Conservation (phyloP, 2,329 filamentous ascomycete genomes). For the Aureobasidium sp. region DNA sequence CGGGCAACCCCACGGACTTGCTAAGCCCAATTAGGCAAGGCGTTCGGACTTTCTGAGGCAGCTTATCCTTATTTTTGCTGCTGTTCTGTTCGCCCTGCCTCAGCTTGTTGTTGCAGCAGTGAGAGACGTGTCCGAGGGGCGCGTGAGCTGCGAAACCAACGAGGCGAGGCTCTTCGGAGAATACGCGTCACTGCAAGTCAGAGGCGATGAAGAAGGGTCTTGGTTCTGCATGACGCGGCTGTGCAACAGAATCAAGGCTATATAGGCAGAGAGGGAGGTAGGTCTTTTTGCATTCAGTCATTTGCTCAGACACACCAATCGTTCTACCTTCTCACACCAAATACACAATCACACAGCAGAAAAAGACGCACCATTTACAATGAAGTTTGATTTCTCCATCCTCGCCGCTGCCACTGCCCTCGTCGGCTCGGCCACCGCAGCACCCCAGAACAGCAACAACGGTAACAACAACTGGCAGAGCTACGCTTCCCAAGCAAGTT, state of each 20-base stretch:
- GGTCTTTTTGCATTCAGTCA: background rate
- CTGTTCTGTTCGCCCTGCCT: background rate
- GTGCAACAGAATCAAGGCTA: slow-evolving; percentile 3
- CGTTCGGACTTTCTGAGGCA: slow-evolving; percentile 13
- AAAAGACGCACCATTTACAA: background rate
- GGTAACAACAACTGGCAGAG: slow-evolving; percentile 8
- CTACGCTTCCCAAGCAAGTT: slow-evolving; percentile 12
- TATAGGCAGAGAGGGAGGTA: slow-evolving; percentile 9
- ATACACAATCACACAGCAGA: background rate
- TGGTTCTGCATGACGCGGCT: slow-evolving; percentile 11
- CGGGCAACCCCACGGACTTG: slow-evolving; percentile 8
- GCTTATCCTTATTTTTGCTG: slow-evolving; percentile 7
- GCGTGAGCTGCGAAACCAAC: background rate
- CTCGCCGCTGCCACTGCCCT: slow-evolving; percentile 10
- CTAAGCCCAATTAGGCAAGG: background rate
- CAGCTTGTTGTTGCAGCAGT: background rate
- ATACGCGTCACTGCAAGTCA: slow-evolving; percentile 7
- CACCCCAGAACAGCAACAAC: slow-evolving; percentile 9
- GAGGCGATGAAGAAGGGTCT: background rate
- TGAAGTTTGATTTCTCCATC: slow-evolving; percentile 9
- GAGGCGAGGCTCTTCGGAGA: background rate
- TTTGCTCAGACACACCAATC: background rate
- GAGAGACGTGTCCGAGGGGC: background rate
- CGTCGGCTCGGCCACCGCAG: slow-evolving; percentile 4
- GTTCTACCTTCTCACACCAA: background rate